Evolutionary conservation across 2,329 filamentous ascomycete genomes (phyloP).

Genomic region (Clarireedia monteithiana): DNA sequence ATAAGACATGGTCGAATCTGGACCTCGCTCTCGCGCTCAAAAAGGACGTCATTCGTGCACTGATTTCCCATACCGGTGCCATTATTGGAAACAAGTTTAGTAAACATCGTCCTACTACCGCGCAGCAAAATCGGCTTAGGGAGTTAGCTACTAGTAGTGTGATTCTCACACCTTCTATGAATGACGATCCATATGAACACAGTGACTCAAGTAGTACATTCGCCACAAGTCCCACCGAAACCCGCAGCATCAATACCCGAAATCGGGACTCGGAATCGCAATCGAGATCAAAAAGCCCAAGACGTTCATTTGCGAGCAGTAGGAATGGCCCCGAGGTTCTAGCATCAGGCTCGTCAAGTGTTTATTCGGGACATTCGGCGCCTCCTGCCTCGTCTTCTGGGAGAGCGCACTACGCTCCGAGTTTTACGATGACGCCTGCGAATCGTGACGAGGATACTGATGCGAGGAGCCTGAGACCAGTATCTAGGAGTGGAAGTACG

Average conservation of each 20-base stretch:
- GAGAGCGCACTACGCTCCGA: slow-evolving; percentile 13
- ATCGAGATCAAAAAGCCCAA: slow-evolving; percentile 23
- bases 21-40: slow-evolving; percentile 89
- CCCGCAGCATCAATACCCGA: slow-evolving; percentile 16
- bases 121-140: slow-evolving; percentile 70
- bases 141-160: slow-evolving; percentile 67
- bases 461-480: slow-evolving; percentile 13
- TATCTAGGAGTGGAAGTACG: slow-evolving; percentile 6
- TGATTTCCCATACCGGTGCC: slow-evolving; percentile 91
- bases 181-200: slow-evolving; percentile 26
- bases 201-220: slow-evolving; percentile 26
- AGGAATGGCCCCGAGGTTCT: slow-evolving; percentile 19
- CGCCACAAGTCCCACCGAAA: slow-evolving; percentile 20
- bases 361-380: slow-evolving; percentile 17
- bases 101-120: slow-evolving; percentile 73
- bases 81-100: slow-evolving; percentile 97
- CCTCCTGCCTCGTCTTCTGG: background rate
- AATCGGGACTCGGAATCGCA: slow-evolving; percentile 16
- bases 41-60: slow-evolving; percentile 85
- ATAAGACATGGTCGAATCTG: slow-evolving; percentile 98
- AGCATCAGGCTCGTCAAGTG: slow-evolving; percentile 24
- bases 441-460: slow-evolving; percentile 11
- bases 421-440: slow-evolving; percentile 25
- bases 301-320: slow-evolving; percentile 26
- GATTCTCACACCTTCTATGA: slow-evolving; percentile 23